phyloP scores from a whole-genome alignment of 2,329 filamentous ascomycete species.

The Lasiodiplodia hormozganensis region DNA sequence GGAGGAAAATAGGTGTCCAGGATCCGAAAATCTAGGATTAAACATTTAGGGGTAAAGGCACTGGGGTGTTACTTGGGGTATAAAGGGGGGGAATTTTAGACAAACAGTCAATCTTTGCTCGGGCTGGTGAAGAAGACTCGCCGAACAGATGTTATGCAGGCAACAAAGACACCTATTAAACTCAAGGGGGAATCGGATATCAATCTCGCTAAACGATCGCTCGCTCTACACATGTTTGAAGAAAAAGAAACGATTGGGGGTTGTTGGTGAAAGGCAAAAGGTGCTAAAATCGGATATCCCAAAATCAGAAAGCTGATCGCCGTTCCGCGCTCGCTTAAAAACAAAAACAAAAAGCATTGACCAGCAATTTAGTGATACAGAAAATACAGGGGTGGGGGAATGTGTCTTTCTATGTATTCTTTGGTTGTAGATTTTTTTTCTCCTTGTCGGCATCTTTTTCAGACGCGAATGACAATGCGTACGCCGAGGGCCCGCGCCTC shows the following conservation, averaged over 20 bases:
- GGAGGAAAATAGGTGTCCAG: not conserved
- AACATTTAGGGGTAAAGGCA: not conserved
- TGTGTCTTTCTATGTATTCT: not conserved
- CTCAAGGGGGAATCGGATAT: not conserved
- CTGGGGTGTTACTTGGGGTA: not conserved
- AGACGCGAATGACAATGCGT: constrained; percentile 64
- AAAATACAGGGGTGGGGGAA: not conserved
- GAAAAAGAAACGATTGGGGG: not conserved
- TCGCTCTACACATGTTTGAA: constrained; percentile 8
- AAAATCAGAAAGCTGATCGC: constrained; percentile 9
- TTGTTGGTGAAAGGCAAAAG: not conserved
- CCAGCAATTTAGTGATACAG: constrained; percentile 21
- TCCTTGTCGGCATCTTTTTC: not conserved
- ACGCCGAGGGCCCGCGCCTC: constrained; percentile 76
- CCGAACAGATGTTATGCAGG: not conserved
- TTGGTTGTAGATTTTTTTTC: not conserved
- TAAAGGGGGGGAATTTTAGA: not conserved
- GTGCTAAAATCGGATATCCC: constrained; percentile 23
- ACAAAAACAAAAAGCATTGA: constrained; percentile 13
- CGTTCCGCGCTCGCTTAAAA: constrained; percentile 3
- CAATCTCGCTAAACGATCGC: constrained; percentile 22
- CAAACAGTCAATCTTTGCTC: constrained; percentile 6
- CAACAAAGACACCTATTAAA: constrained; percentile 16
- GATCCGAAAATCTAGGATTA: not conserved
- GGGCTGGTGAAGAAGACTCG: not conserved